These are phyloP conservation scores for Corrigiola litoralis DNA, from an alignment of 179 eudicot genomes.

Conservation along the genomic window DNA sequence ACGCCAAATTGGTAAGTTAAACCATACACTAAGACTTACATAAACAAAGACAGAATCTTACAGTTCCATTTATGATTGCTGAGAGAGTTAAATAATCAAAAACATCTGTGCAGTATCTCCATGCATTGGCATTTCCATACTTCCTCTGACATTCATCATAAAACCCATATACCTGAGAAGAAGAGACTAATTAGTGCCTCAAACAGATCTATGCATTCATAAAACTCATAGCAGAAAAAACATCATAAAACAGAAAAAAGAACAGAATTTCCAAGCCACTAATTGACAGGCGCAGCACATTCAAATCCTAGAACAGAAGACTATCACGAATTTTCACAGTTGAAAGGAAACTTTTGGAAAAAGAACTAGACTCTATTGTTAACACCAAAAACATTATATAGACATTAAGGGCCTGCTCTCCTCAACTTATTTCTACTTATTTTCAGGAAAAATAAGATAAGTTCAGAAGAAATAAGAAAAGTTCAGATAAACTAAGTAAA, in stretches of 20 bases:
- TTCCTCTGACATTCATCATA: constrained; percentile 99
- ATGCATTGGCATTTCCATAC: constrained; percentile 98
- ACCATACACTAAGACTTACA: not conserved
- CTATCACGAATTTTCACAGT: not conserved
- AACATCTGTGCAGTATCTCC: constrained; percentile 99
- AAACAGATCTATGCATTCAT: not conserved
- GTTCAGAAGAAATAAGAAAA: no score
- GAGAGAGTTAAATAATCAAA: constrained; percentile 93
- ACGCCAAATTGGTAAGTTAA: not conserved
- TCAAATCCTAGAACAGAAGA: not conserved
- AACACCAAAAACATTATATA: not conserved
- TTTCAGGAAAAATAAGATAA: no score
- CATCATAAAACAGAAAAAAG: not conserved
- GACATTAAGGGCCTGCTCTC: no score
- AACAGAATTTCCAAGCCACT: not conserved
- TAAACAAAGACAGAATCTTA: constrained; percentile 29
- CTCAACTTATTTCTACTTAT: no score
- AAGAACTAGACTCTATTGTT: not conserved
- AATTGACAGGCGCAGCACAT: not conserved
- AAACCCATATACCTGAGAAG: constrained; percentile 83
- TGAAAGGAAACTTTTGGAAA: not conserved
- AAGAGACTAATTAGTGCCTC: not conserved
- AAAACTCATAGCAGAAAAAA: not conserved
- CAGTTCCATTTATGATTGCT: constrained; percentile 97
- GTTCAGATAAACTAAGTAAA: no score